These are phyloP conservation scores for Dothideomycetes sp. DNA, from an alignment of 2,329 filamentous ascomycete species.

Conservation along the genomic window DNA sequence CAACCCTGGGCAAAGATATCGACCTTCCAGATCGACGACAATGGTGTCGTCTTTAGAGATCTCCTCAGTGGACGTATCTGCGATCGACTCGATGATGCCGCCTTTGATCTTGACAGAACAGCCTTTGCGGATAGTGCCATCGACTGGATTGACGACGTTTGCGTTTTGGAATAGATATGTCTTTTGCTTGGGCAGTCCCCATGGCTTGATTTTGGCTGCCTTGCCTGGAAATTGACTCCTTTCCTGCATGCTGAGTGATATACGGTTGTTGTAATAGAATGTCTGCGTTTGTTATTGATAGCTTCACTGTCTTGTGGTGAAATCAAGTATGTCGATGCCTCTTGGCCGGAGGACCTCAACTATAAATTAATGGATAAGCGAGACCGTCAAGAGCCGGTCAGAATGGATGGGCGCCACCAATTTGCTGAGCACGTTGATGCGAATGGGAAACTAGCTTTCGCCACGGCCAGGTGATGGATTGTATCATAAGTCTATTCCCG, in stretches of 20 bases:
- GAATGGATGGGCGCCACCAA: too few species aligned
- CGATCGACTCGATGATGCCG: slow-evolving; percentile 9
- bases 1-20: slow-evolving; percentile 39
- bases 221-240: slow-evolving; percentile 18
- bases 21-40: slow-evolving; percentile 30
- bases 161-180: slow-evolving; percentile 30
- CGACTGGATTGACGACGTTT: slow-evolving; percentile 31
- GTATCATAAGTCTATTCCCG: too few species aligned
- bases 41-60: slow-evolving; percentile 14
- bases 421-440: too few species aligned
- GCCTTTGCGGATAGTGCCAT: slow-evolving; percentile 16
- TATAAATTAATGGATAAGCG: too few species aligned
- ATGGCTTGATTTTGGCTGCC: slow-evolving; percentile 14
- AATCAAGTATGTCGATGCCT: too few species aligned
- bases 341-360: too few species aligned
- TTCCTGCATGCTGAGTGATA: slow-evolving; percentile 1
- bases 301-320: too few species aligned
- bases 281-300: too few species aligned
- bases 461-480: too few species aligned
- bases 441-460: too few species aligned
- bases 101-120: slow-evolving; percentile 10
- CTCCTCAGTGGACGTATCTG: not conserved
- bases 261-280: too few species aligned
- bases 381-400: too few species aligned
- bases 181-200: slow-evolving; percentile 15